Percentiles rank a stretch among this genome's conserved stretches.
These are phyloP conservation scores for Phaeotremella fagi DNA, from an alignment of 768 basidiomycete species.

Conservation along the genomic window DNA sequence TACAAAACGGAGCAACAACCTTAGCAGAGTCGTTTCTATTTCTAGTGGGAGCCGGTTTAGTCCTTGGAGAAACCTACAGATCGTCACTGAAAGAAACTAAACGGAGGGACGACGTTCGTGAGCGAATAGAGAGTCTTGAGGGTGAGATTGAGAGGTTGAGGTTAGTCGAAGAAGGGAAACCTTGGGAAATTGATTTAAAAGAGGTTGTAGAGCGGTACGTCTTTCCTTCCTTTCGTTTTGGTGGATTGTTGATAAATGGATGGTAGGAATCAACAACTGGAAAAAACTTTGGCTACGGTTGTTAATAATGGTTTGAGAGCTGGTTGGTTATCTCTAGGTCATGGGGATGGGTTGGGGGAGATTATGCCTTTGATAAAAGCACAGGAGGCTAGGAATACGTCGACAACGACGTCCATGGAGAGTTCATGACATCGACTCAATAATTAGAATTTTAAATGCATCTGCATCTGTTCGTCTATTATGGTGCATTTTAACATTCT, in stretches of 20 bases:
- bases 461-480: no score
- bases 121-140: slow-evolving; percentile 34
- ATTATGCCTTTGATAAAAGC: slow-evolving; percentile 4
- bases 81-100: slow-evolving; percentile 39
- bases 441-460: no score
- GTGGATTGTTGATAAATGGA: neutral
- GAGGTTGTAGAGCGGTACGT: neutral
- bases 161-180: slow-evolving; percentile 13
- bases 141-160: slow-evolving; percentile 21
- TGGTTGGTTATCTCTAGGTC: slow-evolving; percentile 37
- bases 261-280: slow-evolving; percentile 28
- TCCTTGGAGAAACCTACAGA: slow-evolving; percentile 40
- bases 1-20: slow-evolving; percentile 47
- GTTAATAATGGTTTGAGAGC: slow-evolving; percentile 34
- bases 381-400: no score
- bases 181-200: slow-evolving; percentile 1
- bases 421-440: no score
- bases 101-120: slow-evolving; percentile 36
- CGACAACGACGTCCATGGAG: no score
- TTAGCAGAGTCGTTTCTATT: slow-evolving; percentile 47
- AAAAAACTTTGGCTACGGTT: slow-evolving; percentile 31
- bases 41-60: slow-evolving; percentile 39
- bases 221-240: neutral
- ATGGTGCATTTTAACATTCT: no score
- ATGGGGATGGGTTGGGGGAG: slow-evolving; percentile 9